Evolutionary conservation across 495 filamentous ascomycete species (phyloP).

Genomic region (Cercophora sp.): DNA sequence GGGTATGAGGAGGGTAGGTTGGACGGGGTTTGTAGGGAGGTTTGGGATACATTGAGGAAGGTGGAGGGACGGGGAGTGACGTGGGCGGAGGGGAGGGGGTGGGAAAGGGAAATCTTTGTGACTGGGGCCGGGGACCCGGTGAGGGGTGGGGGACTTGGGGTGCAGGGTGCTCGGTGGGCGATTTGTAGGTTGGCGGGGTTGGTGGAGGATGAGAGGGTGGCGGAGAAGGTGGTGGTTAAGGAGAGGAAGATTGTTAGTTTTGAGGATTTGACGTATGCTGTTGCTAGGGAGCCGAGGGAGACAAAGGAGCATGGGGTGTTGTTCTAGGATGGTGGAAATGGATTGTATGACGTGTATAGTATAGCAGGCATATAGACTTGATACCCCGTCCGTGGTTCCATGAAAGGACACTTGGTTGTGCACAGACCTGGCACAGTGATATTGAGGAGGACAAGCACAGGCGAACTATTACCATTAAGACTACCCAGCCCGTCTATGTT

Average conservation of each 20-base stretch:
- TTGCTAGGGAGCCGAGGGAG: too few species aligned
- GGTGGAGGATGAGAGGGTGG: slow-evolving; percentile 22
- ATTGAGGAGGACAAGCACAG: too few species aligned
- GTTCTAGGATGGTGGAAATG: background rate
- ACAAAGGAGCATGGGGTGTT: background rate
- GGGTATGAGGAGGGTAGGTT: slow-evolving; percentile 23
- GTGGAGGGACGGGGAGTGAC: slow-evolving; percentile 27
- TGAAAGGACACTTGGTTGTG: background rate
- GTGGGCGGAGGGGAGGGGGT: slow-evolving; percentile 37
- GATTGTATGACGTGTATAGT: slow-evolving; percentile 8
- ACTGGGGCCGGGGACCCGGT: slow-evolving; percentile 41
- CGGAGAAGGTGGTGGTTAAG: background rate
- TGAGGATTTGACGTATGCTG: background rate
- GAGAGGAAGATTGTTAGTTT: slow-evolving; percentile 4
- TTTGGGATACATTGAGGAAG: slow-evolving; percentile 34
- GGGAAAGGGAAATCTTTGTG: slow-evolving; percentile 46
- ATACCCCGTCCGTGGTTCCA: background rate
- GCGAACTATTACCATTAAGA: too few species aligned
- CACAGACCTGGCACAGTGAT: too few species aligned
- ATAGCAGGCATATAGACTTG: background rate
- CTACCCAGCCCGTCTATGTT: too few species aligned
- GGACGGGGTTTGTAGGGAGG: slow-evolving; percentile 30
- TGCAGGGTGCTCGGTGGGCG: slow-evolving; percentile 34
- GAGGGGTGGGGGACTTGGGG: slow-evolving; percentile 20
- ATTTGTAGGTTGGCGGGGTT: slow-evolving; percentile 40